A percentile compares a stretch with the other conserved stretches of the same genome.
Conservation (phyloP, 2,329 filamentous ascomycete genomes). For the Talaromyces sp. region DNA sequence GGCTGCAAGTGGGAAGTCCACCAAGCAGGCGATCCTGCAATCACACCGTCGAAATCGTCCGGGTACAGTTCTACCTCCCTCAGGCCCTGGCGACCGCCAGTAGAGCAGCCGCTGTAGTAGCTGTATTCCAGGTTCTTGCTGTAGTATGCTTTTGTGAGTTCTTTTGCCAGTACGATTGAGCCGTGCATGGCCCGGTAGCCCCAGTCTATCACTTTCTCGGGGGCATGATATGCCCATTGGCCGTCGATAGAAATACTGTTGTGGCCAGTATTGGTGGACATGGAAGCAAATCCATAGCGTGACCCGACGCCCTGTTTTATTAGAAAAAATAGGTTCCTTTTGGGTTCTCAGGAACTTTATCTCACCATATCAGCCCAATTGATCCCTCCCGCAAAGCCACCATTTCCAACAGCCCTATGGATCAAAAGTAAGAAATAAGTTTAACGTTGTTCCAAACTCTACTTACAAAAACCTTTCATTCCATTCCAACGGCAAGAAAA, state of each 20-base stretch:
- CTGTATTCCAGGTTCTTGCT: background rate
- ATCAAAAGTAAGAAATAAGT: background rate
- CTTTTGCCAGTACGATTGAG: background rate
- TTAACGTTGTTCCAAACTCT: background rate
- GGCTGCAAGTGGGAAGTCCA: constrained; percentile 45
- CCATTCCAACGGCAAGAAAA: constrained; percentile 1
- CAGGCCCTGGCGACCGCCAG: constrained; percentile 1
- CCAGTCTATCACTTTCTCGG: constrained; percentile 2
- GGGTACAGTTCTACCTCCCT: background rate
- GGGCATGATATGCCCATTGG: background rate
- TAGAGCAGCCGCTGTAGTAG: constrained; percentile 7
- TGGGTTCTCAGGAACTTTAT: background rate
- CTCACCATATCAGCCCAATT: constrained; percentile 4
- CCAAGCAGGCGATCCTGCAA: constrained; percentile 42
- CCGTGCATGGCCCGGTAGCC: constrained; percentile 4
- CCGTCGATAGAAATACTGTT: background rate
- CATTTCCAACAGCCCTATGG: constrained; percentile 1
- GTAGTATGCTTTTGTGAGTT: background rate
- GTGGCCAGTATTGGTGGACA: constrained; percentile 3
- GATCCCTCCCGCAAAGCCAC: background rate
- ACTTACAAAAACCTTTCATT: background rate
- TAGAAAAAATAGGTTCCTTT: background rate
- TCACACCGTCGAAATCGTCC: constrained; percentile 2
- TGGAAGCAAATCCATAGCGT: constrained; percentile 1
- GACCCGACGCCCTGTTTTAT: background rate